phyloP scores from a whole-genome alignment of 1,284 basidiomycete genomes.

The Leccinum subrobustum region DNA sequence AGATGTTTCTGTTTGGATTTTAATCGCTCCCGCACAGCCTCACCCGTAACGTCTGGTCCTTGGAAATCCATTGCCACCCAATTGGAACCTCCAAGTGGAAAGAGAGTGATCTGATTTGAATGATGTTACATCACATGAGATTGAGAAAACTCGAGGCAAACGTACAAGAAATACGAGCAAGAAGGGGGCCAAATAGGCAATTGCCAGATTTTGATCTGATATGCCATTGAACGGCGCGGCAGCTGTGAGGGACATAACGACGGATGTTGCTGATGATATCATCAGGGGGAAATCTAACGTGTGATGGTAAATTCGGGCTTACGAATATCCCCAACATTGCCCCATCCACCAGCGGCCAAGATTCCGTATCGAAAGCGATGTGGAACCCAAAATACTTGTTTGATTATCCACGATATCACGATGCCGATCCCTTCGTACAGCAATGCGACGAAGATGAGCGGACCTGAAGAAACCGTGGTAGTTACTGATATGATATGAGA shows the following conservation, averaged over 20 bases:
- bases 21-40: constrained; percentile 47
- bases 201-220: constrained; percentile 53
- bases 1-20: constrained; percentile 31
- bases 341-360: constrained; percentile 62
- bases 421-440: constrained; percentile 56
- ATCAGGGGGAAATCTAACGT: not conserved
- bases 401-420: constrained; percentile 53
- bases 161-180: constrained; percentile 44
- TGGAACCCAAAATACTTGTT: constrained; percentile 76
- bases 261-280: constrained; percentile 54
- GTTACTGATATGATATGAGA: not conserved
- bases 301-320: constrained; percentile 32
- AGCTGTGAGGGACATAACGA: constrained; percentile 54
- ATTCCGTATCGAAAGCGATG: constrained; percentile 72
- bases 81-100: constrained; percentile 55
- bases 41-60: constrained; percentile 59
- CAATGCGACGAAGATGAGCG: constrained; percentile 52
- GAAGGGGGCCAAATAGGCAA: constrained; percentile 59
- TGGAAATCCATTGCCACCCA: constrained; percentile 58
- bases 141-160: not conserved
- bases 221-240: constrained; percentile 51
- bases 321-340: constrained; percentile 69
- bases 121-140: not conserved
- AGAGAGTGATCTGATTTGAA: constrained; percentile 54
- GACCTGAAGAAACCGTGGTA: constrained; percentile 40